Base-by-base conservation (phyloP, 352 stramenopile genomes). In the Phytophthora pluvialis region DNA sequence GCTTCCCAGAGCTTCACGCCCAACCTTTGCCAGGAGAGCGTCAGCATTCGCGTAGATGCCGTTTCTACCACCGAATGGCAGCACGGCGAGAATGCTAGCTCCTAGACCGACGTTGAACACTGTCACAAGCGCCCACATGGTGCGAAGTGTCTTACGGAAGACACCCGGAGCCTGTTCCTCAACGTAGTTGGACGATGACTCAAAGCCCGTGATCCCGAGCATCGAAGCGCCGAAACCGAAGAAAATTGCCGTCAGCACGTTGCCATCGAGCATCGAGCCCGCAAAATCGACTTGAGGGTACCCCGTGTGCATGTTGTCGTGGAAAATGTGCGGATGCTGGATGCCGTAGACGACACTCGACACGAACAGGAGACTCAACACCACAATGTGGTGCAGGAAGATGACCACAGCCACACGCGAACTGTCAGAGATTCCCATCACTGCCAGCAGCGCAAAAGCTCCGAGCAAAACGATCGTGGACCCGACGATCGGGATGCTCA, bases 121-220 rank as follows among this genome's bases (percentile, higher is more conserved):
- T 4, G 64, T 64, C 9, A 68, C 51, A 1, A 68, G 58, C 2
- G 51, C 58, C 64, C 64, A 73, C 64, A 73, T 73, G 26, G 68
- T 73, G 15, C 76, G 67, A 13, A 87, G 61, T 5, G 77, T 84
- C 60, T 82, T 77, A 44, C 75, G 67, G 29, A 97, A 97, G 13
- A 96, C 86, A 11, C 89, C 85, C 1, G 77, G 73, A 12, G 64
- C 59, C 58, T 97, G 88, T 44, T 95, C 86, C 64, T 97, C 88
- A 4, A 97, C 86, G 67, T 93, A 97, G 44, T 97, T 85, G 4
- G 86, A 83, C 26, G 80, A 93, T 3, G 74, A 90, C 73, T 97
- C 91, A 54, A 97, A 97, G n/a, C 91, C 91, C 9, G 80, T 92
- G 63, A 97, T 91, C 59, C 91, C 91, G 4, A 97, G 74, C 81